A percentile compares a stretch with the other conserved stretches of the same genome.
Conservation (phyloP, 352 stramenopile genomes). For the Pythium scleroteichum region DNA sequence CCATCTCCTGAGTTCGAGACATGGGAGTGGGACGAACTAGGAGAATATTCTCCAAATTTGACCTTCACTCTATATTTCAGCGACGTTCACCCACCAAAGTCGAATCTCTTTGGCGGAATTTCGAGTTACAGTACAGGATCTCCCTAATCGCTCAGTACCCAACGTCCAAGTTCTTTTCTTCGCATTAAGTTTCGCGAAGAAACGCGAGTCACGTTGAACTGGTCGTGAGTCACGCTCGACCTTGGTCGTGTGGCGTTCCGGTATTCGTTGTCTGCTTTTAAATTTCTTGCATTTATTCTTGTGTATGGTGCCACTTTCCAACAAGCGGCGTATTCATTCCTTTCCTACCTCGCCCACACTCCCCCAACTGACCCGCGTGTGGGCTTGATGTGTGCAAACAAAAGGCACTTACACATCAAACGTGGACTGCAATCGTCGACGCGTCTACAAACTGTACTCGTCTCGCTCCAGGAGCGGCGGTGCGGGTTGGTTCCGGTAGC, state of each 20-base stretch:
- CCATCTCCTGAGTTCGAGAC: too few species aligned
- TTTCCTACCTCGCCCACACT: background rate
- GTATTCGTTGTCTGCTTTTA: background rate
- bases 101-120: background rate
- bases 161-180: background rate
- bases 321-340: background rate
- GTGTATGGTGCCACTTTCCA: background rate
- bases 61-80: slow-evolving; percentile 26
- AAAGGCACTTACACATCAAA: slow-evolving; percentile 13
- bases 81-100: slow-evolving; percentile 6
- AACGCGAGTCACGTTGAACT: background rate
- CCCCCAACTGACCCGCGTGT: too few species aligned
- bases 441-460: slow-evolving; percentile 78
- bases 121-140: too few species aligned
- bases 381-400: background rate
- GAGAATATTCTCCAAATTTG: slow-evolving; percentile 20
- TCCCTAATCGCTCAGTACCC: background rate
- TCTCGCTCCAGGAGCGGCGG: slow-evolving; percentile 72
- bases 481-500: slow-evolving; percentile 76
- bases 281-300: slow-evolving; percentile 3
- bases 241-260: too few species aligned
- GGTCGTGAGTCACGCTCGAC: too few species aligned
- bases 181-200: background rate
- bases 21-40: background rate
- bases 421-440: slow-evolving; percentile 15